Evolutionary conservation across 331 rosid genomes (phyloP), one percentile per base, ranked within the genome.

Genomic region (Phaseolus coccineus): DNA sequence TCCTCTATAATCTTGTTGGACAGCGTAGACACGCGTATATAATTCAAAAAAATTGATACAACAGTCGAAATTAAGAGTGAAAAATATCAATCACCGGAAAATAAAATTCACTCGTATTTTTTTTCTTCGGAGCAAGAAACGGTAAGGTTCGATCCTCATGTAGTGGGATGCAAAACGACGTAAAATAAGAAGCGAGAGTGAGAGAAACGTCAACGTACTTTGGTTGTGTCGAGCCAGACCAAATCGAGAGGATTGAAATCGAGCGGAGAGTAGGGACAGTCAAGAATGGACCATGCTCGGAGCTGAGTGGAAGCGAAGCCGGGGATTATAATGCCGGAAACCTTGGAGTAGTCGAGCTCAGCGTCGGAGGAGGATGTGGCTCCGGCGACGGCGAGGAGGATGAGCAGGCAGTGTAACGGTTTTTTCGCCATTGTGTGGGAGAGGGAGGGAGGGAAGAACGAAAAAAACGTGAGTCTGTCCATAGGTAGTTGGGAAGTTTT

Each of bases 181-280:
- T 65, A n/a, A 55, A 73, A 12, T 5, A 4, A 24, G 31, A 33
- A 31, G n/a, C 37, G 6, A 13, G 65, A 35, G 37, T 30, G 10
- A 31, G 64, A 72, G 12, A 80, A 40, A 78, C 2, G 14, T 72
- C 12, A 5, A 59, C 71, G 22, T 87, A 95, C 99, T 75, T 90
- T 95, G 59, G 98, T 93, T 57, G 92, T 84, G 85, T 95, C 99
- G 57, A 95, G 98, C 99, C 99, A 95, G 69, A 95, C 99, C 93
- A 95, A 94, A 88, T 95, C 99, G 91, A 95, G 99, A 35, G 99
- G 99, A 68, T 95, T 93, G 93, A 95, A 93, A 89, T 95, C 96
- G 77, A 95, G 98, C 2, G 99, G 99, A 65, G 99, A 91, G 87
- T 68, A 95, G 39, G 98, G 97, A 69, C 99, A 95, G 85, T 95